Base-by-base conservation (phyloP, 495 filamentous ascomycete genomes). In the Daldinia vernicosa region DNA sequence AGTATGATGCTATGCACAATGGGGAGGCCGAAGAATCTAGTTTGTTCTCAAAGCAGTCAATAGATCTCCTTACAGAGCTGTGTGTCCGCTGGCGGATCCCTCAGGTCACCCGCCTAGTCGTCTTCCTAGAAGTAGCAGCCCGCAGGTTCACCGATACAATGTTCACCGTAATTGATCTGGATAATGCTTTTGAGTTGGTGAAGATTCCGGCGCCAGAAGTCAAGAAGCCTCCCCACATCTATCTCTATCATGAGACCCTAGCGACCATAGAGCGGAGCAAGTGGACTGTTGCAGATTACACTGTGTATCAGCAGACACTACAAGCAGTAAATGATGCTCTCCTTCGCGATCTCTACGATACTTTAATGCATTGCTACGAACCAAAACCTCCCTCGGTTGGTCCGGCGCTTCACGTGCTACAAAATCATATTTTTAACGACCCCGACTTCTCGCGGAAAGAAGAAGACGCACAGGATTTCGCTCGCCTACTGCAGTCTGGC, bases 1-100 rank as follows among this genome's bases (percentile, higher is more conserved):
- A 86, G 27, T 88, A 83, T 64, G 86, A 87, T 74, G 82, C 82
- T 22, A 77, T 86, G 61, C 84, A 87, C 71, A 76, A 80, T 7
- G 77, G 83, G 72, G 55, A 85, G 79, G 54, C 78, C 40, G 77
- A 74, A 30, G 82, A 89, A 9, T 82, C 88, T 70, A 88, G 86
- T 47, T 80, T 95, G 22, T 82, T 99, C 12, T 95, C 94, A 0
- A 93, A 93, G 67, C 86, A 92, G 52, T 95, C 93, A 1, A 84
- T 86, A 11, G 93, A 97, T 58, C 82, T 99, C 63, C 80, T 98
- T 60, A 90, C 90, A 72, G 95, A 98, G 74, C 84, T 97, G 45
- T 91, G 89, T 72, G 80, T 93, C 70, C 89, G 94, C 66, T 99
- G 96, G 96, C 90, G 96, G 26, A 88, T 99, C 66, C 95, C 95